A percentile compares a stretch with the other conserved stretches of the same genome.
Conservation (phyloP, 306 rosid genomes). For the Hippophae gyantsensis region DNA sequence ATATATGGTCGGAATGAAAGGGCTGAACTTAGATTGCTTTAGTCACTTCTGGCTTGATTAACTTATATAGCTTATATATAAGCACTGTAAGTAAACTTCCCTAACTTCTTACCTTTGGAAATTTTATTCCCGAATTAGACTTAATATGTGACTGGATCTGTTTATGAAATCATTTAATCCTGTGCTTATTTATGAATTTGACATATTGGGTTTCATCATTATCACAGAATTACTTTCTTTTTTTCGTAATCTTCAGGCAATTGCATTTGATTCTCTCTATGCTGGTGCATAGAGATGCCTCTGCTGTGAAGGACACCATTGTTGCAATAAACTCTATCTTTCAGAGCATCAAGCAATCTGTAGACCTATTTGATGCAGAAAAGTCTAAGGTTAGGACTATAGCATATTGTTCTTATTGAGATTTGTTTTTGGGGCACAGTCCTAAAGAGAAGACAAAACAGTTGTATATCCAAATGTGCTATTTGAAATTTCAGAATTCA, state of each 20-base stretch:
- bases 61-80: not conserved
- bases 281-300: constrained; percentile 60
- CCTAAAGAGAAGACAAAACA: not conserved
- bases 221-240: constrained; percentile 6
- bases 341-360: constrained; percentile 64
- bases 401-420: constrained; percentile 6
- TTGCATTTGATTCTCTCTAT: constrained; percentile 66
- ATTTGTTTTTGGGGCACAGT: not conserved
- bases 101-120: not conserved
- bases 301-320: constrained; percentile 49
- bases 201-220: constrained; percentile 15
- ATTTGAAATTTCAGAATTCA: constrained; percentile 56
- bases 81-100: no score
- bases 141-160: constrained; percentile 2
- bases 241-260: constrained; percentile 54
- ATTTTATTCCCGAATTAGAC: not conserved
- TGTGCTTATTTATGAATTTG: not conserved
- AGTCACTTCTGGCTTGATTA: not conserved
- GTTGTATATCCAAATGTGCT: constrained; percentile 23
- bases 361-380: constrained; percentile 58
- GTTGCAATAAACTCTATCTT: constrained; percentile 52
- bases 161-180: not conserved
- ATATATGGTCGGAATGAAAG: not conserved
- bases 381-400: constrained; percentile 65
- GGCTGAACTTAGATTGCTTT: not conserved